Base-by-base conservation (phyloP, 768 basidiomycete genomes). In the Xerocomellus amylosporus region DNA sequence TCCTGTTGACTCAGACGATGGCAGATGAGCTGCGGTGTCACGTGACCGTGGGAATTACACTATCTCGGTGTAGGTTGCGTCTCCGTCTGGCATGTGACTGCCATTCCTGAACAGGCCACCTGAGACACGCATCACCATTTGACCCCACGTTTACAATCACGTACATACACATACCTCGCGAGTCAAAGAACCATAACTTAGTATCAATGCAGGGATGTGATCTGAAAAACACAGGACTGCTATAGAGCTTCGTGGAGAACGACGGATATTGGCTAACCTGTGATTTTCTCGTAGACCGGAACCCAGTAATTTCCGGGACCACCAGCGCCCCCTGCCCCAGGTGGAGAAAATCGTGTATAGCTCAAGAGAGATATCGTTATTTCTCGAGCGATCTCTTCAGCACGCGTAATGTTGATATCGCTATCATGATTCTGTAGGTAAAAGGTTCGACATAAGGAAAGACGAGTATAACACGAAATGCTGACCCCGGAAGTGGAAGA, bases 101-200 rank as follows among this genome's bases (percentile, higher is more conserved):
- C 79, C 65, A 39, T 81, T 76, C 5, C 69, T 71, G 42, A 73
- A 76, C 60, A 77, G 70, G 0, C 86, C 87, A 31, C 84, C 84
- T 70, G 46, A 42, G 8, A 58, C 10, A 24, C 14, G 17, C 2
- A 3, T 69, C 31, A 65, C 56, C n/a, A 22, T 20, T 14, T 8
- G 20, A 24, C 5, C 26, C 14, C 4, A 24, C 5, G n/a, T 40
- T 31, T 2, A 19, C 17, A 8, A 38, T 20, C 30, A 34, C 19
- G 28, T 10, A 31, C 19, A 28, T 10, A 31, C 44, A 17, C 42
- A 14, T 63, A 82, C 85, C 84, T 55, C 87, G 76, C 3, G 88
- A 89, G 69, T 90, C 88, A 59, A 90, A 90, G 71, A 88, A 87
- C 68, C 87, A 90, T 5, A n/a, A n/a, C n/a, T n/a, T n/a, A 89